Conservation (phyloP, 2,329 filamentous ascomycete genomes). For the Teratosphaeria viscida region DNA sequence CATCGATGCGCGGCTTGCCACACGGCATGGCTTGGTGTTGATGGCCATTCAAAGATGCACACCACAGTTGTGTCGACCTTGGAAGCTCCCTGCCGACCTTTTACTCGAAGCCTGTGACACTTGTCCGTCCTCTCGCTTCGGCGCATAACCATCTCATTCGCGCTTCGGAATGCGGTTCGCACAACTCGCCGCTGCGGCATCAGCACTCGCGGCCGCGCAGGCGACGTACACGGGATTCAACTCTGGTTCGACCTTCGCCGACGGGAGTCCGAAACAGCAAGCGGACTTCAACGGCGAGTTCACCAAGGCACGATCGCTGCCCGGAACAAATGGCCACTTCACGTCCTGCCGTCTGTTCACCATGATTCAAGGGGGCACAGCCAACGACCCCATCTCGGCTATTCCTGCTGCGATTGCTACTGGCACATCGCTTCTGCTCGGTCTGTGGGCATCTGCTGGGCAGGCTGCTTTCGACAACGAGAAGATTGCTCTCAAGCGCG, state of each 20-base stretch:
- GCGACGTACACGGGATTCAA: constrained; percentile 55
- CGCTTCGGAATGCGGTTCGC: constrained; percentile 23
- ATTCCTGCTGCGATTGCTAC: constrained; percentile 77
- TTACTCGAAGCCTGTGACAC: background rate
- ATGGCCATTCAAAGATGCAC: background rate
- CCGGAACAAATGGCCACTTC: constrained; percentile 46
- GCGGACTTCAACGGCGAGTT: constrained; percentile 62
- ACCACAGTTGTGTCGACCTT: background rate
- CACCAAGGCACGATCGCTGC: constrained; percentile 52
- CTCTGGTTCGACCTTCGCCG: constrained; percentile 55
- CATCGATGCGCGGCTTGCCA: background rate
- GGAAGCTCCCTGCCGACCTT: background rate
- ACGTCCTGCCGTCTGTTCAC: constrained; percentile 63
- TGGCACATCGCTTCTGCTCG: constrained; percentile 67
- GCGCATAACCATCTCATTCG: background rate
- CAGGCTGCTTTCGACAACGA: constrained; percentile 56
- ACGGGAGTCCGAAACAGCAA: constrained; percentile 50
- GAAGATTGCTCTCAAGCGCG: constrained; percentile 57
- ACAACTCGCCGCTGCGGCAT: constrained; percentile 25
- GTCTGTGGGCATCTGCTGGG: constrained; percentile 57
- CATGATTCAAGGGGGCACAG: constrained; percentile 58
- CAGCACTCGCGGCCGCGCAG: constrained; percentile 29
- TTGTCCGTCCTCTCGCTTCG: background rate
- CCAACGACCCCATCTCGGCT: constrained; percentile 50
- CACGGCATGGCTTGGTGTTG: background rate